These are phyloP conservation scores for Asterionellopsis glacialis DNA, from an alignment of 108 stramenopile species.

Conservation along the genomic window DNA sequence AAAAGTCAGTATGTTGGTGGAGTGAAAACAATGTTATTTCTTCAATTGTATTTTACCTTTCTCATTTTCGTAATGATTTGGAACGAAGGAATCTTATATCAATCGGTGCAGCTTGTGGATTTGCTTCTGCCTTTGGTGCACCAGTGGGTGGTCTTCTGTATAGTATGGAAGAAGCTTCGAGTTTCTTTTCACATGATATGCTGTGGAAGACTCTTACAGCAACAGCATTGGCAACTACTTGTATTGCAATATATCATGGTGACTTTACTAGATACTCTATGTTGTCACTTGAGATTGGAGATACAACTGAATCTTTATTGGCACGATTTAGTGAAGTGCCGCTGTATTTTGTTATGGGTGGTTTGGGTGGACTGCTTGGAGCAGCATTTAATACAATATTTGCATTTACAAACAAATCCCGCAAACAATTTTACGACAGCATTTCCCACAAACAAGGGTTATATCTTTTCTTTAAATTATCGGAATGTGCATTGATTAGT, in stretches of 20 bases:
- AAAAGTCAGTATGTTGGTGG: no score
- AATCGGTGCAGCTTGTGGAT: not conserved
- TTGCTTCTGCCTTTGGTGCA: slow-evolving; percentile 3
- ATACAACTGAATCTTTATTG: slow-evolving; percentile 4
- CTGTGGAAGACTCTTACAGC: not conserved
- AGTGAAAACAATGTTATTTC: not conserved
- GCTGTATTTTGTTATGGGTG: slow-evolving; percentile 18
- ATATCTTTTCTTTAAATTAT: not conserved
- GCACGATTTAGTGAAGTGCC: slow-evolving; percentile 20
- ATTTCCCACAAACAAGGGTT: no score
- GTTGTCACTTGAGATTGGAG: slow-evolving; percentile 3
- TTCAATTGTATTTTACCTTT: not conserved
- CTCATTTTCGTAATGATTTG: not conserved
- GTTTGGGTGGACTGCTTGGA: slow-evolving; percentile 28
- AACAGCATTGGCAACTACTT: not conserved
- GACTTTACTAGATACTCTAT: slow-evolving; percentile 2
- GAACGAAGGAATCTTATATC: slow-evolving; percentile 2
- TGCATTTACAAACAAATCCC: not conserved
- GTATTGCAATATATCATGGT: not conserved
- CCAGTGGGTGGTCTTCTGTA: slow-evolving; percentile 1
- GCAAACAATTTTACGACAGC: not conserved
- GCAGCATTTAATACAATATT: slow-evolving; percentile 19
- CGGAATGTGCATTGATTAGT: not conserved
- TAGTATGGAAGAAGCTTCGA: slow-evolving; percentile 4
- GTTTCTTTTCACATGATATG: not conserved